A percentile compares a stretch with the other conserved stretches of the same genome.
These are phyloP conservation scores for Sanchytrium tribonematis DNA, from an alignment of 371 early-diverging fungal species.

Conservation along the genomic window DNA sequence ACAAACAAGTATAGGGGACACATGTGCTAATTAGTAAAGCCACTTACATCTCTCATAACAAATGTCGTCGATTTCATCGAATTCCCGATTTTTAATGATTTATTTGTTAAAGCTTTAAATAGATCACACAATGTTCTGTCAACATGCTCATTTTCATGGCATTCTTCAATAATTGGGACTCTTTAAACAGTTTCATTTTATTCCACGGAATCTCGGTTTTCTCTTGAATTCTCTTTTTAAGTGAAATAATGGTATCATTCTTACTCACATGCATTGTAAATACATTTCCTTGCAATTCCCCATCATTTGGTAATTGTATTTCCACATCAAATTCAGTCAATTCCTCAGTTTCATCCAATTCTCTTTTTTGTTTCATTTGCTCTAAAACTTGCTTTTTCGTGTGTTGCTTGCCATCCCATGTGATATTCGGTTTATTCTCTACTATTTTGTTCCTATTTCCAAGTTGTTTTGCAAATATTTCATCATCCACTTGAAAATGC, in stretches of 20 bases:
- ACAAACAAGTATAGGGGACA: no score
- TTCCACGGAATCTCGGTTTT: not conserved
- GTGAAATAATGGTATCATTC: not conserved
- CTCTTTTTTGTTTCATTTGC: not conserved
- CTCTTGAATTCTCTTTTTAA: not conserved
- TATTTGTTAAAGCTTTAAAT: not conserved
- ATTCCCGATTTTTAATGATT: no score
- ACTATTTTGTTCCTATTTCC: not conserved
- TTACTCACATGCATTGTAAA: not conserved
- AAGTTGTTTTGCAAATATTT: not conserved
- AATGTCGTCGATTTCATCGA: no score
- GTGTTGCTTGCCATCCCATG: not conserved
- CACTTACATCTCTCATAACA: no score
- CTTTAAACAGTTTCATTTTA: not conserved
- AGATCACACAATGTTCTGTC: not conserved
- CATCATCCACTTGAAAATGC: not conserved
- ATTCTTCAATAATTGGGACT: not conserved
- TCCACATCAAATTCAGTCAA: not conserved
- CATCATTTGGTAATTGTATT: not conserved
- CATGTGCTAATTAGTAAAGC: no score
- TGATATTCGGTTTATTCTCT: not conserved
- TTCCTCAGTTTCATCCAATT: not conserved
- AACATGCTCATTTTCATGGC: not conserved
- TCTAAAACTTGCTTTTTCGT: not conserved
- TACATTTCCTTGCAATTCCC: not conserved